phyloP scores from a whole-genome alignment of 1,139 yeast genomes.

The Barnettozyma hawaiiensis region DNA sequence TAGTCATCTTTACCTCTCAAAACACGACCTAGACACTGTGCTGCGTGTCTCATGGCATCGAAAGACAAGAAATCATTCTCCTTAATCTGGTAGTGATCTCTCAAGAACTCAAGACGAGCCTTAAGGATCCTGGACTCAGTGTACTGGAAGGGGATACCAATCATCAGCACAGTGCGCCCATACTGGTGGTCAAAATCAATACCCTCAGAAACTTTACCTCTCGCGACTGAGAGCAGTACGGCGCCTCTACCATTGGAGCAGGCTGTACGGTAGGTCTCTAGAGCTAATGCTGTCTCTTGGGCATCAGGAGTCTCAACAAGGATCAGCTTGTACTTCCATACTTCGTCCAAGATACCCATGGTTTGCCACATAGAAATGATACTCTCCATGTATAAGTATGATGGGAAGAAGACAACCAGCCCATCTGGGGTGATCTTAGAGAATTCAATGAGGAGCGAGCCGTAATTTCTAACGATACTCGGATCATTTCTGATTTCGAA shows the following conservation, averaged over 20 bases:
- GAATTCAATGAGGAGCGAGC: conserved; percentile 85
- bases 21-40: conserved; percentile 96
- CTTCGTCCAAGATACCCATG: conserved; percentile 96
- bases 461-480: conserved; percentile 93
- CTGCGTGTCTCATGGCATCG: conserved; percentile 99
- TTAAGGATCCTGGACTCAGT: conserved; percentile 94
- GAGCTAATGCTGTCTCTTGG: conserved; percentile 92
- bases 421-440: conserved; percentile 98
- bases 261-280: conserved; percentile 93
- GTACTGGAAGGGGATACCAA: conserved; percentile 98
- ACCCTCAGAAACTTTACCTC: conserved; percentile 98
- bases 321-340: conserved; percentile 93
- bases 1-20: conserved; percentile 96
- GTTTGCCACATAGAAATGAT: conserved; percentile 97
- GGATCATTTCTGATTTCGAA: conserved; percentile 98
- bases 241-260: conserved; percentile 98
- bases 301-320: conserved; percentile 99
- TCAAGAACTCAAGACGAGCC: conserved; percentile 85
- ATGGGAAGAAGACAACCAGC: conserved; percentile 94
- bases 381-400: conserved; percentile 94
- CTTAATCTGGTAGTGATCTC: conserved; percentile 87
- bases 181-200: conserved; percentile 98
- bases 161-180: conserved; percentile 96
- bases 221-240: conserved; percentile 89
- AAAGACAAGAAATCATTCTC: conserved; percentile 93